These are phyloP conservation scores for Rubia peregrina DNA, from an alignment of 305 asterid genomes.

Conservation along the genomic window DNA sequence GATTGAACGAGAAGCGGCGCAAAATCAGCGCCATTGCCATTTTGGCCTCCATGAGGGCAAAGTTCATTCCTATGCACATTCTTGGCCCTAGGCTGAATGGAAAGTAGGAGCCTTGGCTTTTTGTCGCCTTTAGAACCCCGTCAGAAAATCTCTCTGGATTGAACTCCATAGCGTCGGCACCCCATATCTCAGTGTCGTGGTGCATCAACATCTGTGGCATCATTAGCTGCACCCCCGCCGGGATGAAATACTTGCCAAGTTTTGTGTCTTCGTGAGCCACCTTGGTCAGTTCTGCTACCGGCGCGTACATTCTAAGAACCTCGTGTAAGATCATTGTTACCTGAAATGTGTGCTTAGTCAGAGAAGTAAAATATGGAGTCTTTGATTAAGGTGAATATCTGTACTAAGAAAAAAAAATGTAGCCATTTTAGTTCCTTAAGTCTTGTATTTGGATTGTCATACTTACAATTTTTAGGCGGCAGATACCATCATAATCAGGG, in stretches of 20 bases:
- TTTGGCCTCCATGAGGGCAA: slow-evolving; percentile 18
- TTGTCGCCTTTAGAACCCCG: slow-evolving; percentile 20
- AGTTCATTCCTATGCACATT: slow-evolving; percentile 21
- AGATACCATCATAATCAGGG: slow-evolving; percentile 10
- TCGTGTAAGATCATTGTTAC: slow-evolving; percentile 20
- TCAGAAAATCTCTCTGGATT: slow-evolving; percentile 20
- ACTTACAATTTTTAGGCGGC: slow-evolving; percentile 19
- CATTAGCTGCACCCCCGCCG: slow-evolving; percentile 7
- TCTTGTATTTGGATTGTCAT: no score
- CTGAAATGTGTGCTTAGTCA: not conserved
- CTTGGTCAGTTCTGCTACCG: slow-evolving; percentile 17
- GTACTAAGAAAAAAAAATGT: no score
- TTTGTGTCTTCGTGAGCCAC: slow-evolving; percentile 14
- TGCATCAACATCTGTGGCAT: slow-evolving; percentile 18
- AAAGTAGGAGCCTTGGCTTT: slow-evolving; percentile 13
- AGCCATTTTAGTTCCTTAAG: not conserved
- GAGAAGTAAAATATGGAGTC: not conserved
- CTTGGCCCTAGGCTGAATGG: slow-evolving; percentile 23
- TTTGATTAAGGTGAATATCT: no score
- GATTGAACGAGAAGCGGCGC: slow-evolving; percentile 13
- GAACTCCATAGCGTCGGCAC: slow-evolving; percentile 16
- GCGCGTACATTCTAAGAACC: slow-evolving; percentile 18
- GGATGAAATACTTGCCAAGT: slow-evolving; percentile 16
- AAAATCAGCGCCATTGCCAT: slow-evolving; percentile 17
- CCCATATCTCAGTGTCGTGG: slow-evolving; percentile 18